Base-by-base conservation (phyloP, 2,329 filamentous ascomycete species). In the Aspergillus pseudoterreus region DNA sequence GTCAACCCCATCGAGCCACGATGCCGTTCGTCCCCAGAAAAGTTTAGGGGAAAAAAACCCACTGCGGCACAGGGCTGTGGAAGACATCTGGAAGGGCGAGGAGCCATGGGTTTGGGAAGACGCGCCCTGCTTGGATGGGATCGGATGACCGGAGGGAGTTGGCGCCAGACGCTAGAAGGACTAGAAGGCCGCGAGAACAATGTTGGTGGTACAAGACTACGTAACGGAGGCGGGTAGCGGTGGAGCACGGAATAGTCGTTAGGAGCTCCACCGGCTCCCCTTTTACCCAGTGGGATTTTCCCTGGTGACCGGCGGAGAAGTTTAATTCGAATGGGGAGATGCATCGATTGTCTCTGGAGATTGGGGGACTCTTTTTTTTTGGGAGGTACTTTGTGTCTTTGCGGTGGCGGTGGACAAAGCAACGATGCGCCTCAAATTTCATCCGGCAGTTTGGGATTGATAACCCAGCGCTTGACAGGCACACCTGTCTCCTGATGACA, bases 161-260 rank as follows among this genome's bases (percentile, higher is more conserved):
- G 27, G 27, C 27, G 27, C 27, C 27, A 30, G 27, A 30, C 27
- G 27, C 59, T 61, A 61, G 59, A 61, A 61, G 44, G 50, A 56
- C 48, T 57, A 55, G 55, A 57, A 57, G 50, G 47, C 38, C 39
- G 41, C 51, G 51, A 58, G 59, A 61, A 61, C 53, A 57, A 55
- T 55, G 51, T 32, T 48, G 52, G 58, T 53, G 14, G 51, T 48
- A 56, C 47, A 48, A 17, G 33, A 35, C 9, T 24, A 30, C 56
- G 57, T 58, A 58, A 60, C 57, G 50, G 55, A 42, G 53, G 46
- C 54, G 56, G 56, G 53, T 53, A 60, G 45, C 45, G 30, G 57
- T 57, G 57, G 55, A 51, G 19, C 19, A 19, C 19, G 19, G 19
- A 56, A 46, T 53, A 48, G 52, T 57, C 53, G 46, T 49, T 57